Conservation (phyloP, 2,329 filamentous ascomycete genomes). For the Biscogniauxia mediterranea region DNA sequence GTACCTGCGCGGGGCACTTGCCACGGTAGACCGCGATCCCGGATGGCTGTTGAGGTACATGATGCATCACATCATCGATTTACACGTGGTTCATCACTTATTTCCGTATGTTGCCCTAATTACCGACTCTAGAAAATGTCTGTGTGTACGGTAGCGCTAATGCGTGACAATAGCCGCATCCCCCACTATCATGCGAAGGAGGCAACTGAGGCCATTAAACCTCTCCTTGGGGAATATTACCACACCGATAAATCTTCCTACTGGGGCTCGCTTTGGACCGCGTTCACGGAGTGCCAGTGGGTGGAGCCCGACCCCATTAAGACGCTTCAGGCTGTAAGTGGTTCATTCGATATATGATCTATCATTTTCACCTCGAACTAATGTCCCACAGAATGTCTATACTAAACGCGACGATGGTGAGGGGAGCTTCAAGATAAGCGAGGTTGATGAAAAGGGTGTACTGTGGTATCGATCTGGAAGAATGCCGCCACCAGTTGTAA, state of each 20-base stretch:
- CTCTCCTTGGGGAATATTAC: constrained; percentile 56
- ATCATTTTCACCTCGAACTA: neutral
- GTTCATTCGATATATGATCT: neutral
- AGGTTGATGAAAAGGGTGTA: constrained; percentile 11
- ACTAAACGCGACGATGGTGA: neutral
- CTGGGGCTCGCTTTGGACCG: constrained; percentile 44
- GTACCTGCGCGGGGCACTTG: constrained; percentile 58
- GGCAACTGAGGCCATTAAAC: constrained; percentile 56
- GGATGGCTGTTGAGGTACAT: constrained; percentile 61
- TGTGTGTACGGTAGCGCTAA: constrained; percentile 8
- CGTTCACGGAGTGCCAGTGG: constrained; percentile 47
- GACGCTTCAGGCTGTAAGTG: constrained; percentile 17
- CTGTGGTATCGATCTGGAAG: constrained; percentile 13
- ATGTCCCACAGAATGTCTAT: neutral
- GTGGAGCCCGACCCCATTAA: constrained; percentile 40
- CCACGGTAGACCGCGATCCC: constrained; percentile 62
- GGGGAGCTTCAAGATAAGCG: neutral
- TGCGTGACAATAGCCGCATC: constrained; percentile 40
- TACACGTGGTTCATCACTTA: constrained; percentile 62
- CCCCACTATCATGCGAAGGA: constrained; percentile 61
- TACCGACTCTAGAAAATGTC: neutral
- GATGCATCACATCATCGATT: constrained; percentile 64
- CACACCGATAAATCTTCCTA: constrained; percentile 44
- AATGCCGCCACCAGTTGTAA: constrained; percentile 9
- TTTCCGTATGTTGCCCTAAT: constrained; percentile 46